These are phyloP conservation scores for Drechslera avenae DNA, from an alignment of 2,329 filamentous ascomycete species.

Conservation along the genomic window DNA sequence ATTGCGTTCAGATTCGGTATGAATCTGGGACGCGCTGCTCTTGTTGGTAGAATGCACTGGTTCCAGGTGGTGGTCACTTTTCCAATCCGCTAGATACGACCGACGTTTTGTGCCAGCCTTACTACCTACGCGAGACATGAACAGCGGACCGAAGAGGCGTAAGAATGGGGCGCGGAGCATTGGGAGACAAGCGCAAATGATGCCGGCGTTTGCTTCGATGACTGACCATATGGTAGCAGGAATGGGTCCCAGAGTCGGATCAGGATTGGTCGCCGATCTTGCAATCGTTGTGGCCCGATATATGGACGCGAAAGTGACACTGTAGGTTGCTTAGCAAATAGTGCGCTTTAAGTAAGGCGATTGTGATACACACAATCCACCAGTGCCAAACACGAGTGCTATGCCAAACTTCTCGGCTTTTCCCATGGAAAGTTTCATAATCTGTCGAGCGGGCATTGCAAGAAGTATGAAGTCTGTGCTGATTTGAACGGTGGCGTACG, in stretches of 20 bases:
- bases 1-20: slow-evolving; percentile 19
- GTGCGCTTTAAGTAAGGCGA: neutral
- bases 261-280: slow-evolving; percentile 25
- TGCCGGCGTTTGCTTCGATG: slow-evolving; percentile 34
- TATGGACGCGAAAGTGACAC: slow-evolving; percentile 33
- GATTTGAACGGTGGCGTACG: slow-evolving; percentile 29
- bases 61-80: slow-evolving; percentile 5
- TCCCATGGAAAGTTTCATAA: slow-evolving; percentile 26
- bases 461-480: slow-evolving; percentile 27
- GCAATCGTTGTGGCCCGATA: slow-evolving; percentile 34
- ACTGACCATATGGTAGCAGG: slow-evolving; percentile 33
- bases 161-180: slow-evolving; percentile 34
- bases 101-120: slow-evolving; percentile 15
- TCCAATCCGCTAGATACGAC: slow-evolving; percentile 21
- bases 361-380: slow-evolving; percentile 23
- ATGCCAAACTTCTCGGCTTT: slow-evolving; percentile 28
- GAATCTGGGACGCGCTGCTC: slow-evolving; percentile 9
- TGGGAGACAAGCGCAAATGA: slow-evolving; percentile 28
- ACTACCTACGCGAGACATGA: slow-evolving; percentile 11
- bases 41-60: slow-evolving; percentile 13
- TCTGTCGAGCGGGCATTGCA: slow-evolving; percentile 25
- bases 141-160: slow-evolving; percentile 27
- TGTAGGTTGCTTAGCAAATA: slow-evolving; percentile 9
- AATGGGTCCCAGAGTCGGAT: slow-evolving; percentile 32
- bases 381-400: slow-evolving; percentile 30